Conservation (phyloP, 345 rosid species). For the Rhodamnia rubescens region DNA sequence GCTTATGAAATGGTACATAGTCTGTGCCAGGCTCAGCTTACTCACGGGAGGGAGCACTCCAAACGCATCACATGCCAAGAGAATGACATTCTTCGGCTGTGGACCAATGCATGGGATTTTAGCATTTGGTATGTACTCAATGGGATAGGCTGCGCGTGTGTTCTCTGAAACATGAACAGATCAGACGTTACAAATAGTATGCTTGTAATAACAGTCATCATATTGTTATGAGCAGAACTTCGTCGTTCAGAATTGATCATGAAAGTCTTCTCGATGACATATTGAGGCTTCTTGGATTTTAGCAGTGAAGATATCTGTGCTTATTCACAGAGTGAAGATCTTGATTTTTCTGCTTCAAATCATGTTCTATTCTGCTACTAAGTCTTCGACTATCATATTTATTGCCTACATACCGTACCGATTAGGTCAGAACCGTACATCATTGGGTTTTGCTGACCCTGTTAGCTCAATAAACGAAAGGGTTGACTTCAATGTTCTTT, state of each 20-base stretch:
- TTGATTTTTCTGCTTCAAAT: background rate
- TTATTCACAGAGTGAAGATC: background rate
- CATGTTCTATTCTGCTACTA: background rate
- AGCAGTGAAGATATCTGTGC: background rate
- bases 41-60: slow-evolving; percentile 99
- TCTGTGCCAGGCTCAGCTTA: slow-evolving; percentile 81
- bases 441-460: background rate
- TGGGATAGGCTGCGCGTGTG: slow-evolving; percentile 92
- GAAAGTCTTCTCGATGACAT: background rate
- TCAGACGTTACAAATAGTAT: background rate
- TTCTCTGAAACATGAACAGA: slow-evolving; percentile 44
- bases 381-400: background rate
- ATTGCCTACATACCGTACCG: background rate
- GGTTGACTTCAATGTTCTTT: background rate
- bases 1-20: slow-evolving; percentile 98
- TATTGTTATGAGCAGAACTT: background rate
- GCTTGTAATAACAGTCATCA: background rate
- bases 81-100: slow-evolving; percentile 85
- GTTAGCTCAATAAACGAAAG: background rate
- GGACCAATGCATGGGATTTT: slow-evolving; percentile 89
- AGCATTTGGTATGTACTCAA: slow-evolving; percentile 85
- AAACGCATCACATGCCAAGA: slow-evolving; percentile 91
- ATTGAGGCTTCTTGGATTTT: background rate
- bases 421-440: background rate
- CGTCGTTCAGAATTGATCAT: background rate